Base-by-base conservation (phyloP, 768 basidiomycete species). In the Phlebiopsis flavidoalba region DNA sequence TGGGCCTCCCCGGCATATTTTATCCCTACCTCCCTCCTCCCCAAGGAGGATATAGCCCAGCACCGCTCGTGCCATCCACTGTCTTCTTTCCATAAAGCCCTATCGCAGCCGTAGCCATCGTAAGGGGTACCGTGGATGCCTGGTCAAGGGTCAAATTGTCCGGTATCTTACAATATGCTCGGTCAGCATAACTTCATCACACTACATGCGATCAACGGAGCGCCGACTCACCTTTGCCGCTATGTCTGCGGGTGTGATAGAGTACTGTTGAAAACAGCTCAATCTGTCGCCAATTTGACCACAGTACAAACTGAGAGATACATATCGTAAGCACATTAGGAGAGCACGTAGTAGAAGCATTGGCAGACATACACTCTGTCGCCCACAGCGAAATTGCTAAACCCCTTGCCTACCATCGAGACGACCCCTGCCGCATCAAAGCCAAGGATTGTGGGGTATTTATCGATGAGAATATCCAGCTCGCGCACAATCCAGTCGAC, bases 401-500 rank as follows among this genome's bases (percentile, higher is more conserved):
- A 72, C 3, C 67, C 70, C 26, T 67, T 64, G 8, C 74, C 74
- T 31, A 73, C 63, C 35, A 61, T 61, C 17, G 63, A 63, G n/a
- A 75, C 67, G 10, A 60, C 60, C 14, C 74, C 74, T 0, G 72
- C 67, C 15, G 61, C 59, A 50, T 73, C 72, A 8, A 31, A 19
- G 1, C 72, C 72, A 11, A 68, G 22, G 31, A 71, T 49, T 19
- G 60, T 60, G 26, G 66, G 71, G 53, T 52, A 71, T 35, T 63
- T n/a, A 3, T 4, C 43, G 54, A 55, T 21, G 21, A 55, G 1
- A 19, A 19, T 15, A n/a, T 21, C 36, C 21, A 45, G n/a, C 21
- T 8, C 54, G 49, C 73, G 73, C 21, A 78, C 66, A 58, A 70
- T 71, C 72, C 73, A 74, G 64, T 76, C 75, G 10, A 67, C 69